A percentile compares a stretch with the other conserved stretches of the same genome.
Conservation (phyloP, 208 protist species). For the Leishmania gerbilli region DNA sequence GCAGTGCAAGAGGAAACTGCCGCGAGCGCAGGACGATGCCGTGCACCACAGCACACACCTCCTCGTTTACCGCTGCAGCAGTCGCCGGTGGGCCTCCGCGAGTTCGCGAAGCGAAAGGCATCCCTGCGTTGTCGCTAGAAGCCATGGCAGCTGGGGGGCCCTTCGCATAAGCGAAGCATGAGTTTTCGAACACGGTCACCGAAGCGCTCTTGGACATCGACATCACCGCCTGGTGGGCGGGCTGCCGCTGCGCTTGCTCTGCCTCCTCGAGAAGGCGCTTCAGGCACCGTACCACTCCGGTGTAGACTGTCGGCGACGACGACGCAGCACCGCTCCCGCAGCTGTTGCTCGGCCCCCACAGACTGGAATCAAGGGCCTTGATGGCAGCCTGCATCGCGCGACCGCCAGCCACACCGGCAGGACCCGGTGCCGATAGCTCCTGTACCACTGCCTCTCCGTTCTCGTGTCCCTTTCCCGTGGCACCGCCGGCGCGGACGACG, state of each 20-base stretch:
- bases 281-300: constrained; percentile 4
- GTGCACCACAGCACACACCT: constrained; percentile 35
- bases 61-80: neutral
- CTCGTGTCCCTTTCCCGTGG: constrained; percentile 7
- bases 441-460: constrained; percentile 1
- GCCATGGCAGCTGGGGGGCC: neutral
- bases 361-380: neutral
- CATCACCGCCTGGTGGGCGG: neutral
- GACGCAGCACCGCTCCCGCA: neutral
- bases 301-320: neutral
- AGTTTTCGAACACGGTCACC: neutral
- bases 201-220: neutral
- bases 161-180: neutral
- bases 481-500: constrained; percentile 19
- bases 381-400: constrained; percentile 18
- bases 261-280: constrained; percentile 1
- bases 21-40: constrained; percentile 54
- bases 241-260: neutral
- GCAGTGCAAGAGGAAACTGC: neutral
- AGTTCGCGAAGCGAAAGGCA: neutral
- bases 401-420: constrained; percentile 1
- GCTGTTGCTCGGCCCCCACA: neutral
- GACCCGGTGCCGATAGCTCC: constrained; percentile 31
- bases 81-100: neutral
- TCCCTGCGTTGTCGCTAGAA: neutral